A percentile compares a stretch with the other conserved stretches of the same genome.
Conservation (phyloP, 352 stramenopile genomes). For the Globisporangium solare region DNA sequence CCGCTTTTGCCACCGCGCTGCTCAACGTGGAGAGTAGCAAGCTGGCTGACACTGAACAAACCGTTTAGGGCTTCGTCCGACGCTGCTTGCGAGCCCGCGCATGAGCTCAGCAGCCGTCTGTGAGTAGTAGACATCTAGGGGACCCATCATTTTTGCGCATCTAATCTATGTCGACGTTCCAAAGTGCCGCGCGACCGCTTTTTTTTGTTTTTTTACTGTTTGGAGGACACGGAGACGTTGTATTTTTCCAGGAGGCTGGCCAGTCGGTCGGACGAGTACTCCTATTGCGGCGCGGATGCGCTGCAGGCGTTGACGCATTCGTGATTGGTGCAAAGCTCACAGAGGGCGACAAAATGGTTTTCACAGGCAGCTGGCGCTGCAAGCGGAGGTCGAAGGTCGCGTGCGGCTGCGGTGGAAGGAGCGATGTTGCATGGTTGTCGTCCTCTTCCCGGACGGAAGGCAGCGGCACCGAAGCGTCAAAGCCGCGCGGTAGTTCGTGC, state of each 20-base stretch:
- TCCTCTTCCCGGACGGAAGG: slow-evolving; percentile 21
- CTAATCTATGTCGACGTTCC: too few relatives aligned
- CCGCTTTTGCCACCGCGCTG: too few relatives aligned
- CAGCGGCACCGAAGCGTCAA: slow-evolving; percentile 6
- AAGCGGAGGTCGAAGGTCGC: slow-evolving; percentile 10
- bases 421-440: slow-evolving; percentile 11
- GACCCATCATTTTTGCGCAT: too few relatives aligned
- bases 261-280: slow-evolving; percentile 59
- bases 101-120: too few relatives aligned
- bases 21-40: too few relatives aligned
- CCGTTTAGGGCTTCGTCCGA: too few relatives aligned
- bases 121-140: too few relatives aligned
- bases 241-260: slow-evolving; percentile 60
- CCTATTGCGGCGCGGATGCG: slow-evolving; percentile 15
- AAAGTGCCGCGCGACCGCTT: too few relatives aligned
- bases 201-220: too few relatives aligned
- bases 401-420: background rate
- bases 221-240: slow-evolving; percentile 42
- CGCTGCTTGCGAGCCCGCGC: too few relatives aligned
- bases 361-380: slow-evolving; percentile 21
- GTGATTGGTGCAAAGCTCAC: too few relatives aligned
- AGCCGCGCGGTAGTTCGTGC: background rate
- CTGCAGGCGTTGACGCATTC: slow-evolving; percentile 2
- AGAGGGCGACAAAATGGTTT: background rate
- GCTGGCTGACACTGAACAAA: too few relatives aligned